Percentiles rank a stretch among this genome's conserved stretches.
phyloP scores from a whole-genome alignment of 352 stramenopile species.

The Pythium angustatum region DNA sequence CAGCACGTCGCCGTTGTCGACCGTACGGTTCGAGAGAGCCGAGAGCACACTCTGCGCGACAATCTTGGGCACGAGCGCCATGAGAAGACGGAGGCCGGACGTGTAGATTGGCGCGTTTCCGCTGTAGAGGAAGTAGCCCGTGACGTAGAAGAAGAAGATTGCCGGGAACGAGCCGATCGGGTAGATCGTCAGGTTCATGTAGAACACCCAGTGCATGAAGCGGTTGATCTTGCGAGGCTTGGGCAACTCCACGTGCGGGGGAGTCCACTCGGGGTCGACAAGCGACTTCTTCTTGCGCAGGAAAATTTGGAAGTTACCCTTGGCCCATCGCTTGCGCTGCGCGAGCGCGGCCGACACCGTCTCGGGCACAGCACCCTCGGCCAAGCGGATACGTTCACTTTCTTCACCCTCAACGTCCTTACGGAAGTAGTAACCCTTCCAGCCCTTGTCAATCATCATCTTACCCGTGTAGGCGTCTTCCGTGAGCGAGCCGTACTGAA shows the following conservation, averaged over 20 bases:
- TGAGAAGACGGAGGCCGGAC: slow-evolving; percentile 63
- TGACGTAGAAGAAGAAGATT: slow-evolving; percentile 85
- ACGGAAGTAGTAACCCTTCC: slow-evolving; percentile 47
- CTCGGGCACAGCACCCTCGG: slow-evolving; percentile 42
- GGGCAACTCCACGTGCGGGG: slow-evolving; percentile 27
- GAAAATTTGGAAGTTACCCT: slow-evolving; percentile 50
- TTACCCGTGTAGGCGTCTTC: slow-evolving; percentile 51
- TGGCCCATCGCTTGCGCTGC: slow-evolving; percentile 37
- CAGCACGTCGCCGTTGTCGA: slow-evolving; percentile 85
- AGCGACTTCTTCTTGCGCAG: slow-evolving; percentile 48
- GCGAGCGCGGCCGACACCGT: slow-evolving; percentile 39
- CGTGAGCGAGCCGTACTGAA: slow-evolving; percentile 50
- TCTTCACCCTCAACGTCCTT: slow-evolving; percentile 48
- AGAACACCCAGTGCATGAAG: slow-evolving; percentile 80
- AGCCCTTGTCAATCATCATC: slow-evolving; percentile 39
- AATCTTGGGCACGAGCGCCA: slow-evolving; percentile 78
- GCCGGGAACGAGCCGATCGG: slow-evolving; percentile 75
- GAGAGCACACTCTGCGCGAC: slow-evolving; percentile 73
- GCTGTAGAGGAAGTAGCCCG: slow-evolving; percentile 82
- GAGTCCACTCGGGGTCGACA: slow-evolving; percentile 41
- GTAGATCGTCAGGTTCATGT: slow-evolving; percentile 82
- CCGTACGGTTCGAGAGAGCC: slow-evolving; percentile 74
- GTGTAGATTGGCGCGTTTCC: slow-evolving; percentile 84
- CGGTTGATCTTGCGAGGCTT: slow-evolving; percentile 58
- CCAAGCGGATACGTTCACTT: slow-evolving; percentile 41